A percentile compares a stretch with the other conserved stretches of the same genome.
These are phyloP conservation scores for Curvularia hawaiiensis DNA, from an alignment of 2,329 filamentous ascomycete genomes.

Conservation along the genomic window DNA sequence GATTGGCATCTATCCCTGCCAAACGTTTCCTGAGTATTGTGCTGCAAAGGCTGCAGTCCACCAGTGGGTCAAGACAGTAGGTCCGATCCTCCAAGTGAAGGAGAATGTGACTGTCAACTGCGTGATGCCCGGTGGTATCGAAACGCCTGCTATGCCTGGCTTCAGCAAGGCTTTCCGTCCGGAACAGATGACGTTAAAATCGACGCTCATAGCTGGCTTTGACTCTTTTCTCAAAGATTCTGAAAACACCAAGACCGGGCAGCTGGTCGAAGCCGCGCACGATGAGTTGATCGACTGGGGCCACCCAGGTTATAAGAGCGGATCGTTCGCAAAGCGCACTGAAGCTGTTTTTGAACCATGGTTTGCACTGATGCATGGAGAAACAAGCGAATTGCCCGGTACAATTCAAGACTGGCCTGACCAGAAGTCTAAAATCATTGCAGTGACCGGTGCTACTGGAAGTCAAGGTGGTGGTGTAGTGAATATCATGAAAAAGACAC, in stretches of 20 bases:
- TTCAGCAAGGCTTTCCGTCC: constrained; percentile 31
- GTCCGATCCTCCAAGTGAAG: constrained; percentile 38
- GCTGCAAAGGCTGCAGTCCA: constrained; percentile 56
- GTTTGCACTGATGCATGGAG: constrained; percentile 52
- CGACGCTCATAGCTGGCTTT: constrained; percentile 53
- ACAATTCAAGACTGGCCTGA: constrained; percentile 37
- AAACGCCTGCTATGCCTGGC: constrained; percentile 51
- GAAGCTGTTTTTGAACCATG: constrained; percentile 56
- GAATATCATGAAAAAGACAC: constrained; percentile 30
- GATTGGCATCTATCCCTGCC: constrained; percentile 52
- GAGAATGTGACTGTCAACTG: constrained; percentile 57
- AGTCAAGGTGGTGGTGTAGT: constrained; percentile 35
- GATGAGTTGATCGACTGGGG: constrained; percentile 47
- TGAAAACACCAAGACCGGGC: constrained; percentile 46
- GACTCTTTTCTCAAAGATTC: constrained; percentile 51
- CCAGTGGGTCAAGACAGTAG: constrained; percentile 35
- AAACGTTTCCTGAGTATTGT: constrained; percentile 56
- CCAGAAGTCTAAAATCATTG: constrained; percentile 27
- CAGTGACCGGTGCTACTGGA: constrained; percentile 38
- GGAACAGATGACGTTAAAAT: constrained; percentile 45
- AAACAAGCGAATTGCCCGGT: constrained; percentile 49
- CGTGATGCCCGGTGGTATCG: constrained; percentile 55
- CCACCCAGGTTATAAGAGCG: constrained; percentile 49
- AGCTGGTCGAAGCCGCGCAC: constrained; percentile 52
- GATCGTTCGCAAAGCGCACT: constrained; percentile 48